These are phyloP conservation scores for Xylariomycetidae sp. DNA, from an alignment of 2,329 filamentous ascomycete species.

Conservation along the genomic window DNA sequence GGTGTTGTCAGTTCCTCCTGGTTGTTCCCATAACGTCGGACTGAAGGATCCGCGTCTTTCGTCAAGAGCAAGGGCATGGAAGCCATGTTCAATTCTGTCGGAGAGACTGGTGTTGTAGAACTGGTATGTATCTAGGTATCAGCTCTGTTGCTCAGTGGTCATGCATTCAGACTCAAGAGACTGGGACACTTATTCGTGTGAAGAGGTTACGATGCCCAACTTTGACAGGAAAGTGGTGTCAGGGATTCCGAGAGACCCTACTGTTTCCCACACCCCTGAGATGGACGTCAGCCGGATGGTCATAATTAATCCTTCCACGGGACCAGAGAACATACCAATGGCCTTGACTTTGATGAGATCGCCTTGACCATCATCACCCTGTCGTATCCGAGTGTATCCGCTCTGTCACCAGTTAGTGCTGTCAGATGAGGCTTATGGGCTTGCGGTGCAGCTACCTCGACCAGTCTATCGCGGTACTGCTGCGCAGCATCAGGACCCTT, in stretches of 20 bases:
- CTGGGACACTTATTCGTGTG: slow-evolving; percentile 38
- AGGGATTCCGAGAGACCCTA: slow-evolving; percentile 37
- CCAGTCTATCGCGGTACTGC: slow-evolving; percentile 38
- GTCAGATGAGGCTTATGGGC: too few species aligned
- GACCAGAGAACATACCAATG: too few species aligned
- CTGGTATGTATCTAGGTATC: slow-evolving; percentile 34
- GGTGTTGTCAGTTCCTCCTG: too few species aligned
- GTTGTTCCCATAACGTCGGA: slow-evolving; percentile 49
- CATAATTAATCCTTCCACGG: too few species aligned
- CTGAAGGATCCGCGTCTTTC: slow-evolving; percentile 48
- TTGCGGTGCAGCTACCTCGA: too few species aligned
- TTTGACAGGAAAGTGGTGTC: slow-evolving; percentile 30
- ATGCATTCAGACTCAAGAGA: too few species aligned
- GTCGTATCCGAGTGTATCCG: slow-evolving; percentile 33
- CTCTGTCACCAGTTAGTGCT: too few species aligned
- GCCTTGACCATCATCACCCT: slow-evolving; percentile 29
- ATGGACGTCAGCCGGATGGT: slow-evolving; percentile 9
- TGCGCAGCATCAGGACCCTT: slow-evolving; percentile 35
- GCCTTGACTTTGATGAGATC: slow-evolving; percentile 41
- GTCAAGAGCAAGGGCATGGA: slow-evolving; percentile 54
- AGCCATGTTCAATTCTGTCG: slow-evolving; percentile 48
- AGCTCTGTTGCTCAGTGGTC: slow-evolving; percentile 17
- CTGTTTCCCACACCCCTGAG: slow-evolving; percentile 45
- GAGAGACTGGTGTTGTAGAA: slow-evolving; percentile 51
- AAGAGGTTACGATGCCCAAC: slow-evolving; percentile 38